Percentiles rank a stretch among this genome's conserved stretches.
Evolutionary conservation across 495 filamentous ascomycete genomes (phyloP).

Genomic region (Penicillium daleae): DNA sequence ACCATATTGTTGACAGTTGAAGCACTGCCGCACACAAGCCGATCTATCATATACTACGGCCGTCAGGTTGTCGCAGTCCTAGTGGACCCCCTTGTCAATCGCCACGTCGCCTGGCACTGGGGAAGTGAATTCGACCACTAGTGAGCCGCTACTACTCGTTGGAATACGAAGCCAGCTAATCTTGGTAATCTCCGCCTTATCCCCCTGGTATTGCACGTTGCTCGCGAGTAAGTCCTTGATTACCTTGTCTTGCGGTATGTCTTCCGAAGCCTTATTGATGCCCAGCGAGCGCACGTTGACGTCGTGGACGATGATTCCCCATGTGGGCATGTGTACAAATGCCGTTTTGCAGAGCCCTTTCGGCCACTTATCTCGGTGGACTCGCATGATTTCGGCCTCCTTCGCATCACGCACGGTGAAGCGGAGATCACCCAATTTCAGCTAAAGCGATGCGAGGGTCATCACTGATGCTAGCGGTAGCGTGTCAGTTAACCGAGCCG

Average conservation of each 20-base stretch:
- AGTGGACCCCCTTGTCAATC: neutral
- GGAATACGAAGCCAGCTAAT: neutral
- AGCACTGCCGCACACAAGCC: constrained; percentile 7
- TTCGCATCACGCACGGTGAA: neutral
- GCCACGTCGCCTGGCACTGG: neutral
- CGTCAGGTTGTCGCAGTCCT: neutral
- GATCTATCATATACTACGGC: constrained; percentile 5
- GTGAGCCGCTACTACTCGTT: neutral
- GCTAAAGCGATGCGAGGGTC: neutral
- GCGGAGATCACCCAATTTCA: constrained; percentile 6
- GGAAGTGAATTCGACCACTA: neutral
- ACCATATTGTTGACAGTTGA: constrained; percentile 6
- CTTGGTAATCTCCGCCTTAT: neutral
- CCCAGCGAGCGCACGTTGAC: neutral
- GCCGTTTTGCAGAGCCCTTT: neutral
- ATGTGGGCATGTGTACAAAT: neutral
- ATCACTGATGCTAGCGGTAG: neutral
- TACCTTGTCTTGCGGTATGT: neutral
- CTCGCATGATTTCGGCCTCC: constrained; percentile 3
- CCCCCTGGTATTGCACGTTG: neutral
- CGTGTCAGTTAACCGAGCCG: neutral
- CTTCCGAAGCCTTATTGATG: neutral
- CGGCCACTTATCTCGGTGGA: neutral
- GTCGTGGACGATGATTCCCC: constrained; percentile 3
- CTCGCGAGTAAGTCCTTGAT: neutral